A percentile compares a stretch with the other conserved stretches of the same genome.
These are phyloP conservation scores for Serpula lacrymans DNA, from an alignment of 768 basidiomycete genomes.

Conservation along the genomic window DNA sequence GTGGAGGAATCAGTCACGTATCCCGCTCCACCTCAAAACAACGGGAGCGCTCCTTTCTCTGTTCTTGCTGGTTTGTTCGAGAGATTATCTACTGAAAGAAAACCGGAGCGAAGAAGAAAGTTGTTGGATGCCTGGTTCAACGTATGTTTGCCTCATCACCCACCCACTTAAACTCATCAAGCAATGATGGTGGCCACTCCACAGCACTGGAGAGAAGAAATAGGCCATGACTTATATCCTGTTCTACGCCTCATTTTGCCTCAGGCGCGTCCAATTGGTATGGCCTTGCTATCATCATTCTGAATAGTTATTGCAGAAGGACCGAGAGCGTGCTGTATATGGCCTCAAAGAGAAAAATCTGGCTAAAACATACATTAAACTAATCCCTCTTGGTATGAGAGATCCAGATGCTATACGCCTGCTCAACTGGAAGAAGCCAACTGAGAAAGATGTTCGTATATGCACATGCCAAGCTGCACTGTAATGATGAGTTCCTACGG, in stretches of 20 bases:
- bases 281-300: background rate
- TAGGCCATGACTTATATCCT: slow-evolving; percentile 88
- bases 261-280: slow-evolving; percentile 59
- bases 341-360: slow-evolving; percentile 93
- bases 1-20: slow-evolving; percentile 35
- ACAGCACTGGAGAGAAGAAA: slow-evolving; percentile 82
- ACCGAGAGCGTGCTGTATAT: slow-evolving; percentile 88
- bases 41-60: slow-evolving; percentile 65
- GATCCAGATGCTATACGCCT: slow-evolving; percentile 81
- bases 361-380: slow-evolving; percentile 88
- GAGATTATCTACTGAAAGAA: slow-evolving; percentile 67
- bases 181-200: slow-evolving; percentile 9
- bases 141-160: slow-evolving; percentile 41
- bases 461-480: background rate
- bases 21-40: slow-evolving; percentile 60
- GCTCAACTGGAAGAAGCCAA: slow-evolving; percentile 87
- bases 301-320: slow-evolving; percentile 61
- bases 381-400: slow-evolving; percentile 78
- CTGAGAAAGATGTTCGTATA: slow-evolving; percentile 56
- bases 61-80: slow-evolving; percentile 72
- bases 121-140: slow-evolving; percentile 77
- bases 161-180: background rate
- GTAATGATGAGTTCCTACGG: slow-evolving; percentile 1
- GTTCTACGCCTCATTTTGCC: slow-evolving; percentile 87
- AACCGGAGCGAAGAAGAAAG: slow-evolving; percentile 69